Base-by-base conservation (phyloP, 495 filamentous ascomycete species). In the Aspergillus haitiensis region DNA sequence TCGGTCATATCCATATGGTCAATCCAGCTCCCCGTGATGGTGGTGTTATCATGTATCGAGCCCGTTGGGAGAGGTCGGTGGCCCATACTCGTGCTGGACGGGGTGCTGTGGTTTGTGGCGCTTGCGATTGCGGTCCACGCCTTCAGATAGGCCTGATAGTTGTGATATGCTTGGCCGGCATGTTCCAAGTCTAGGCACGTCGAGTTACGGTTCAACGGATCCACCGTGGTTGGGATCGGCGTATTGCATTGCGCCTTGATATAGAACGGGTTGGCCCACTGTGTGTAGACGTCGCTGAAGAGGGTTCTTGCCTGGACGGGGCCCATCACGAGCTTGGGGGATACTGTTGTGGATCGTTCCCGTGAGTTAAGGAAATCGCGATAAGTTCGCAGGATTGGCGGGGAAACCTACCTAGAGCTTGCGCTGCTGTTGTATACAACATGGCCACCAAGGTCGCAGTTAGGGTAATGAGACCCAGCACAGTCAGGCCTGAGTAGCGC, bases 371-470 rank as follows among this genome's bases (percentile, higher is more conserved):
- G 21, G 21, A 3, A 3, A 27, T 27, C 21, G 21, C 21, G 10
- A 13, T 15, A 32, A 10, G 2, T 13, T 2, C 2, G 8, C 46
- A 46, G 10, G n/a, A 57, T n/a, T 7, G 34, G 10, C 15, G 15
- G 7, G 48, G 18, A 1, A 3, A 52, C 67, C 49, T 58, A 82
- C 80, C 79, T 52, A 92, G 66, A 4, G 87, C 84, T 63, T 89
- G 84, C 0, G 86, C 86, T 0, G 89, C 88, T 7, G 88, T 88
- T 2, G 88, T 89, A 64, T 91, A 93, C 7, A 91, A 70, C 74
- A 86, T 84, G 8, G 85, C 82, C 3, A 82, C 76, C 27, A 91
- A 45, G 0, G 88, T 81, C 3, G 82, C 84, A 33, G 81, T 68
- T 55, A 92, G 64, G 0, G 84, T 76, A 4, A 89, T 67, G 0